These are phyloP conservation scores for Trichoderma aggressivum DNA, from an alignment of 2,329 filamentous ascomycete species.

Conservation along the genomic window DNA sequence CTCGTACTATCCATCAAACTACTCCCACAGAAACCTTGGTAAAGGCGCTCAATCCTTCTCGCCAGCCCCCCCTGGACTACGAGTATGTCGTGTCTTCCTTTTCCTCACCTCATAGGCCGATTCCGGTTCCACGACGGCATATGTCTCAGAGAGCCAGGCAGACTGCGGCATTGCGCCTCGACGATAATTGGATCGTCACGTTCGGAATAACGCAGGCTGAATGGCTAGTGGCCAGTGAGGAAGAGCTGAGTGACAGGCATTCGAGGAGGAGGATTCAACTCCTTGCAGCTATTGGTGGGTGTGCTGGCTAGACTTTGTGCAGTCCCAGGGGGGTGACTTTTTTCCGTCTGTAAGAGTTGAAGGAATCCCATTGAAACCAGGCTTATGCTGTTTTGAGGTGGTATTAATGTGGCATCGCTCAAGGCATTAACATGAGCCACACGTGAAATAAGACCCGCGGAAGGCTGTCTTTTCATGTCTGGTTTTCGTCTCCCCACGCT, in stretches of 20 bases:
- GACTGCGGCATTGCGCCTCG: not conserved
- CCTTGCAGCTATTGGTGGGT: not conserved
- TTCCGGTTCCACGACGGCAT: not conserved
- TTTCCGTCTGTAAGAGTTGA: not conserved
- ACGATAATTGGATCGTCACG: not conserved
- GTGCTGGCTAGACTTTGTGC: not conserved
- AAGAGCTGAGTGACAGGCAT: not conserved
- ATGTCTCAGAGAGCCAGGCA: not conserved
- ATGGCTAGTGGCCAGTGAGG: not conserved
- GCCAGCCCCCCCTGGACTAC: not conserved
- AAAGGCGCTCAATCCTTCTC: not conserved
- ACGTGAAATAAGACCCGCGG: not conserved
- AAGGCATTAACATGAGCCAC: not conserved
- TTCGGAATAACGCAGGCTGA: not conserved
- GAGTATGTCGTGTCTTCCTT: not conserved
- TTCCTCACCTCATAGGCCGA: not conserved
- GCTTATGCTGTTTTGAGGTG: not conserved
- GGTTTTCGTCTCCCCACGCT: not conserved
- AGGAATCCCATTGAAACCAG: not conserved
- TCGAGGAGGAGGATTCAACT: constrained; percentile 1
- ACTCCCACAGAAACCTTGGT: not conserved
- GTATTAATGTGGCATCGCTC: not conserved
- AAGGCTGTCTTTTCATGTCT: not conserved
- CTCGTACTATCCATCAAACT: not conserved
- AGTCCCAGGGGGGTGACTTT: not conserved